Percentiles rank a stretch among this genome's conserved stretches.
Conservation (phyloP, 257 asterid species). For the Galeopsis tetrahit region DNA sequence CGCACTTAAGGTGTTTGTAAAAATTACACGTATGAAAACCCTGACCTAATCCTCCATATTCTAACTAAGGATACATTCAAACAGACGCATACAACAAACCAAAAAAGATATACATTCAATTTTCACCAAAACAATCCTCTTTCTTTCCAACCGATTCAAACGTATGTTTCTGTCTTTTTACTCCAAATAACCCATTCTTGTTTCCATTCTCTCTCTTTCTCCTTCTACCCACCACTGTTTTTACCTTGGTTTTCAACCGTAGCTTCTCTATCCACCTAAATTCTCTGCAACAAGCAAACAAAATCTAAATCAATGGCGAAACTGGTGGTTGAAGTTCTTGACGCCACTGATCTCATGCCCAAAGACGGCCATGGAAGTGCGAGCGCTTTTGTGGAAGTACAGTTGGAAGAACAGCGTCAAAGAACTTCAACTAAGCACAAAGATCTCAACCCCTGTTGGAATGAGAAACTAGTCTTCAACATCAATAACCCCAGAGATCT, state of each 20-base stretch:
- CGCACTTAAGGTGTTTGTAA: not conserved
- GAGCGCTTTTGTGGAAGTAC: conserved; percentile 82
- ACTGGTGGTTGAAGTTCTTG: conserved; percentile 75
- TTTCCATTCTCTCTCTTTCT: conserved; percentile 14
- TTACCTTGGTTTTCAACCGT: conserved; percentile 28
- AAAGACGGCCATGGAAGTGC: conserved; percentile 97
- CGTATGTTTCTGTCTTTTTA: conserved; percentile 45
- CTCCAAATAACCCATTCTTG: conserved; percentile 36
- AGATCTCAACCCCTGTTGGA: conserved; percentile 87
- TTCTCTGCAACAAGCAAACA: conserved; percentile 5
- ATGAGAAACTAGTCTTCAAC: conserved; percentile 69
- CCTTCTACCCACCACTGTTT: conserved; percentile 15
- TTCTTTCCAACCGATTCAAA: conserved; percentile 30
- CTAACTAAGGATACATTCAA: conserved; percentile 6
- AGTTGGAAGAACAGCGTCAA: conserved; percentile 64
- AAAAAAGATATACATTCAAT: conserved; percentile 26
- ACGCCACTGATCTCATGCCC: conserved; percentile 95
- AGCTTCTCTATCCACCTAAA: conserved; percentile 34
- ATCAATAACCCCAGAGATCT: conserved; percentile 54
- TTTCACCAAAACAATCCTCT: conserved; percentile 36
- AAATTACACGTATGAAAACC: not conserved
- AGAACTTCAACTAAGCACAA: conserved; percentile 64
- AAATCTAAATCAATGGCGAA: conserved; percentile 58
- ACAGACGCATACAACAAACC: conserved; percentile 4
- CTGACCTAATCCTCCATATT: conserved; percentile 29